Conservation (phyloP, 1,284 basidiomycete species). For the Microbotryum silenes-acaulis region DNA sequence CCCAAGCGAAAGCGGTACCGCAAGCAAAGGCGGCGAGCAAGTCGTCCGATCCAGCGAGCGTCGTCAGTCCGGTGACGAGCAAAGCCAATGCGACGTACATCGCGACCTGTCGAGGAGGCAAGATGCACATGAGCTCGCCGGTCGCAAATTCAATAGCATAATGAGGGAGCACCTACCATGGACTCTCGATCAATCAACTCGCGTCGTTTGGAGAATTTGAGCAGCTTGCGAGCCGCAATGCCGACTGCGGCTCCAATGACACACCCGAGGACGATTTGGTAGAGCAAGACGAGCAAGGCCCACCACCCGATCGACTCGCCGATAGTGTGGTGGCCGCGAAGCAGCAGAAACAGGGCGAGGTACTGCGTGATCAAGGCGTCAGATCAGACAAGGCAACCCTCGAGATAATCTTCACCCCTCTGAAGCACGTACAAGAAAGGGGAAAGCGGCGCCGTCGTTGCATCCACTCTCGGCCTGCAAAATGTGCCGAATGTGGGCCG, state of each 20-base stretch:
- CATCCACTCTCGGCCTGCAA: slow-evolving; percentile 81
- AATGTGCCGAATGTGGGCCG: slow-evolving; percentile 85
- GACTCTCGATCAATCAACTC: slow-evolving; percentile 93
- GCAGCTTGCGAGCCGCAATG: slow-evolving; percentile 75
- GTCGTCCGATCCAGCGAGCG: slow-evolving; percentile 86
- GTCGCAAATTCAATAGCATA: neutral
- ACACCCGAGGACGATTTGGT: slow-evolving; percentile 74
- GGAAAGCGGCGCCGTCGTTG: slow-evolving; percentile 80
- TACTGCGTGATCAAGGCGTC: slow-evolving; percentile 44
- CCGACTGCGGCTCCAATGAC: slow-evolving; percentile 74
- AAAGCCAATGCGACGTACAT: slow-evolving; percentile 71
- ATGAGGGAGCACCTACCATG: slow-evolving; percentile 45
- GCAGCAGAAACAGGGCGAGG: slow-evolving; percentile 79
- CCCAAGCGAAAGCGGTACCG: slow-evolving; percentile 96
- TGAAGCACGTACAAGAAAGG: slow-evolving; percentile 56
- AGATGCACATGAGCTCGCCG: neutral
- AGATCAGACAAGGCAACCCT: no score
- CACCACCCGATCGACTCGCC: slow-evolving; percentile 54
- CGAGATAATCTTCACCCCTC: neutral
- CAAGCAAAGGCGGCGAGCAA: slow-evolving; percentile 89
- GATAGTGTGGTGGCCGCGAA: slow-evolving; percentile 61
- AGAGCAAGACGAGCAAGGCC: slow-evolving; percentile 62
- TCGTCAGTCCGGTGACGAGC: slow-evolving; percentile 72
- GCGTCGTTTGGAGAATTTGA: slow-evolving; percentile 87
- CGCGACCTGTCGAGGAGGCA: slow-evolving; percentile 46